These are phyloP conservation scores for Prunus persica DNA, from an alignment of 306 rosid genomes.

Conservation along the genomic window Prunus_persica_NCBIv2 NC_034012.1:6489501-6490000, in stretches of 20 bases:
- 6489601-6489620: constrained; percentile 33
- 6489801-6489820: constrained; percentile 17
- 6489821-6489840: constrained; percentile 36
- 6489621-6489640: constrained; percentile 7
- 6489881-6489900: neutral
- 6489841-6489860: constrained; percentile 34
- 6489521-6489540: constrained; percentile 39
- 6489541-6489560: constrained; percentile 27
- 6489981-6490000: no score
- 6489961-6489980: no score
- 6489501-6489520: constrained; percentile 36
- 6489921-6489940: no score
- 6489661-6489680: constrained; percentile 5
- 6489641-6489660: neutral
- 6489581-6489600: neutral
- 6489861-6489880: constrained; percentile 20
- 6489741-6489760: constrained; percentile 34
- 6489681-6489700: constrained; percentile 6
- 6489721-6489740: constrained; percentile 16
- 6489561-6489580: constrained; percentile 64
- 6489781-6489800: constrained; percentile 22
- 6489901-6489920: neutral
- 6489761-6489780: constrained; percentile 27
- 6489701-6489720: constrained; percentile 14
- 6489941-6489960: no score